A percentile compares a stretch with the other conserved stretches of the same genome.
Conservation (phyloP, 2,329 filamentous ascomycete genomes). For the Alternaria tenuissima region DNA sequence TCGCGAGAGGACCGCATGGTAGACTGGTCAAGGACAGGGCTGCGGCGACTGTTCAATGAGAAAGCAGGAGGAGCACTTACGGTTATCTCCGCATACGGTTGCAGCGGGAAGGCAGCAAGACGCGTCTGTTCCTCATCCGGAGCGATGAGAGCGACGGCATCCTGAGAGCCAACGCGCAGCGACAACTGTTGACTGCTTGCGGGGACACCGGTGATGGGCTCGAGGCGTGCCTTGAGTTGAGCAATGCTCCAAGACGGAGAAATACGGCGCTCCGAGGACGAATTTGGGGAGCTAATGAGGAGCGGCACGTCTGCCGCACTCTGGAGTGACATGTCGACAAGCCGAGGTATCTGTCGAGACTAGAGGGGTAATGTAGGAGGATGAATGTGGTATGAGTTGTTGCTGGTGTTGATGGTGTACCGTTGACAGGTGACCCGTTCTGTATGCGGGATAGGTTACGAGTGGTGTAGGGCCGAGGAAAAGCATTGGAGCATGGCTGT, state of each 20-base stretch:
- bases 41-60: conserved; percentile 25
- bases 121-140: conserved; percentile 75
- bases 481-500: conserved; percentile 9
- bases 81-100: conserved; percentile 79
- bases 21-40: conserved; percentile 23
- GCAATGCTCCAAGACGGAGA: conserved; percentile 90
- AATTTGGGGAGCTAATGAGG: conserved; percentile 76
- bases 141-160: conserved; percentile 71
- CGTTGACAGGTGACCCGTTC: conserved; percentile 22
- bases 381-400: not conserved
- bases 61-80: conserved; percentile 63
- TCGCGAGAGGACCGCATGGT: conserved; percentile 35
- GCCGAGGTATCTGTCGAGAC: conserved; percentile 7
- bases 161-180: conserved; percentile 71
- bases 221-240: conserved; percentile 85
- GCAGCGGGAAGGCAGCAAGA: conserved; percentile 71
- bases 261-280: conserved; percentile 86
- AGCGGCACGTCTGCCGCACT: conserved; percentile 77
- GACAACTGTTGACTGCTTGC: conserved; percentile 78
- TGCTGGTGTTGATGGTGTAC: conserved; percentile 14
- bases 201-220: conserved; percentile 91
- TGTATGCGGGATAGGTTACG: conserved; percentile 21
- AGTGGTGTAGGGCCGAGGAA: conserved; percentile 19
- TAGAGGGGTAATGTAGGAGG: conserved; percentile 16
- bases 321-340: conserved; percentile 43